Percentiles rank a stretch among this genome's conserved stretches.
Evolutionary conservation across 2,329 filamentous ascomycete species (phyloP).

Genomic region (Ceratocystis ficicola): DNA sequence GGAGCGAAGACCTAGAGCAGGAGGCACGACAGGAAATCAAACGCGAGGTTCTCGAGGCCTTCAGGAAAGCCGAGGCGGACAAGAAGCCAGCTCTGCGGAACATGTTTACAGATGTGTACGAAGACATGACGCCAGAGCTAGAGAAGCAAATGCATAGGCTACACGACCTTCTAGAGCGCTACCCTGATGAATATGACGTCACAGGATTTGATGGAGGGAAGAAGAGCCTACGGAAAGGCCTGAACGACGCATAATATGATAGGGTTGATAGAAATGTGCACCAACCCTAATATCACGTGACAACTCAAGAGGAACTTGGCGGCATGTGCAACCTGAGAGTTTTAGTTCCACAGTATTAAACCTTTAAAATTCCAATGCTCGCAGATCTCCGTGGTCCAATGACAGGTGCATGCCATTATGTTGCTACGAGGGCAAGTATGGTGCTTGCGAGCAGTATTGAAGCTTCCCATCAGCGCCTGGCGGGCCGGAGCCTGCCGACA

Average conservation of each 20-base stretch:
- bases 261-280: neutral
- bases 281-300: neutral
- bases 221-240: slow-evolving; percentile 27
- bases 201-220: slow-evolving; percentile 62
- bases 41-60: slow-evolving; percentile 70
- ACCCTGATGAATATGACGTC: slow-evolving; percentile 86
- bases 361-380: neutral
- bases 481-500: neutral
- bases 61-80: slow-evolving; percentile 68
- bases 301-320: neutral
- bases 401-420: neutral
- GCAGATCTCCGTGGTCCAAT: neutral
- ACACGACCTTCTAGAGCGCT: slow-evolving; percentile 64
- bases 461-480: neutral
- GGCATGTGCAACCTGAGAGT: neutral
- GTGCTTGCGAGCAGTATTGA: neutral
- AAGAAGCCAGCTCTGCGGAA: slow-evolving; percentile 60
- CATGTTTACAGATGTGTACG: slow-evolving; percentile 84
- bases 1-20: slow-evolving; percentile 76
- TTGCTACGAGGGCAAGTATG: neutral
- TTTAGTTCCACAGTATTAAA: neutral
- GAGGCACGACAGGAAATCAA: slow-evolving; percentile 52
- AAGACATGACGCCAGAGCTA: slow-evolving; percentile 69
- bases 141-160: slow-evolving; percentile 60
- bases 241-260: neutral